These are phyloP conservation scores for Trametes coccinea DNA, from an alignment of 768 basidiomycete genomes.

Conservation along the genomic window DNA sequence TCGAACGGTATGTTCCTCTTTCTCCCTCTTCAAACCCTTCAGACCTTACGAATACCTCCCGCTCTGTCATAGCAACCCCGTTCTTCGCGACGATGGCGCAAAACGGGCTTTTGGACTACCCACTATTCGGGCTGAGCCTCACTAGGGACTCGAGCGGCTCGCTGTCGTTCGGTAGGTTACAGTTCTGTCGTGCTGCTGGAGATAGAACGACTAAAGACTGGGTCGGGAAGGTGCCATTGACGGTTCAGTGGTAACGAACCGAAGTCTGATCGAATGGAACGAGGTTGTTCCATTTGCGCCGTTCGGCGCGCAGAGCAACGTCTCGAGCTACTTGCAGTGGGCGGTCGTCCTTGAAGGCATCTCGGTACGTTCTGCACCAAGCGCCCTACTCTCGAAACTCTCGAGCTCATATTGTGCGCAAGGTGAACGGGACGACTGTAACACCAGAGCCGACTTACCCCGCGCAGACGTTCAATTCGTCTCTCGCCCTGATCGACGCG, in stretches of 20 bases:
- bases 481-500: conserved; percentile 75
- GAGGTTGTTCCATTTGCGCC: conserved; percentile 75
- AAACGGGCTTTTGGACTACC: conserved; percentile 67
- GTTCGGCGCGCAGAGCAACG: conserved; percentile 52
- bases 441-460: conserved; percentile 67
- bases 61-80: conserved; percentile 51
- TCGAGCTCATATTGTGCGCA: neutral
- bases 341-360: conserved; percentile 59
- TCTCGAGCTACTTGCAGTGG: conserved; percentile 78
- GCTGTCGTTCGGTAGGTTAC: conserved; percentile 57
- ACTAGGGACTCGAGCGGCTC: conserved; percentile 60
- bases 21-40: neutral
- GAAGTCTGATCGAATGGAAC: conserved; percentile 67
- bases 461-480: conserved; percentile 49
- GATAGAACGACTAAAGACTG: neutral
- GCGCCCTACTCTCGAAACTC: conserved; percentile 14
- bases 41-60: neutral
- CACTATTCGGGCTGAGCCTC: conserved; percentile 72
- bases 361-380: conserved; percentile 41
- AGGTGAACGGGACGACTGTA: conserved; percentile 60
- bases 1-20: conserved; percentile 47
- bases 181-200: neutral
- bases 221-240: conserved; percentile 74
- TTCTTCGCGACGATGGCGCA: conserved; percentile 65
- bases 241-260: conserved; percentile 61